phyloP scores from a whole-genome alignment of 2,329 filamentous ascomycete genomes.

The Microsporum ferrugineum region DNA sequence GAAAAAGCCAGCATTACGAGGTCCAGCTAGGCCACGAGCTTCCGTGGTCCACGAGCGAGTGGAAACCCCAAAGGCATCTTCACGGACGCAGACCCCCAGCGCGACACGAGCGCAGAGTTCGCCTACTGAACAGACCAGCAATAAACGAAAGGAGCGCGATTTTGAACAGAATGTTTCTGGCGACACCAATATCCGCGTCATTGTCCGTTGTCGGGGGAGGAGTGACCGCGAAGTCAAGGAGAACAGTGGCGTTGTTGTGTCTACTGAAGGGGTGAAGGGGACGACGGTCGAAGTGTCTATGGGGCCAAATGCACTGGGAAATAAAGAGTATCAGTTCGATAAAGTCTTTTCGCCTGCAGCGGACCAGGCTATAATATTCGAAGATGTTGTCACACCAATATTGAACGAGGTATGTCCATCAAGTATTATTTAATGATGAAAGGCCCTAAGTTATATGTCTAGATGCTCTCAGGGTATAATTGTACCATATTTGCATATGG shows the following conservation, averaged over 20 bases:
- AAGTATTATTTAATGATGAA: neutral
- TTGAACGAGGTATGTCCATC: conserved; percentile 62
- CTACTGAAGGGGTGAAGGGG: conserved; percentile 77
- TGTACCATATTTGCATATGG: conserved; percentile 99
- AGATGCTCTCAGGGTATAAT: conserved; percentile 92
- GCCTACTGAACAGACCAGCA: conserved; percentile 40
- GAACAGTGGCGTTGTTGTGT: conserved; percentile 87
- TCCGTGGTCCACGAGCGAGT: conserved; percentile 44
- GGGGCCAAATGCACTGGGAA: conserved; percentile 82
- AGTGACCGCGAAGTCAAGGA: conserved; percentile 87
- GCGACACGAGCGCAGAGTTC: conserved; percentile 31
- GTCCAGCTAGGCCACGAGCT: conserved; percentile 42
- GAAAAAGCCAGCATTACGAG: conserved; percentile 42
- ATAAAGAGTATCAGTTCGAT: conserved; percentile 95
- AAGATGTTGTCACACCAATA: conserved; percentile 88
- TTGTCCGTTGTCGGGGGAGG: conserved; percentile 84
- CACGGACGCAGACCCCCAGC: conserved; percentile 44
- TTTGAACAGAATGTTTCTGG: conserved; percentile 50
- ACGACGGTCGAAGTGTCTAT: conserved; percentile 76
- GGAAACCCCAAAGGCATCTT: conserved; percentile 59
- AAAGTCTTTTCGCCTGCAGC: conserved; percentile 93
- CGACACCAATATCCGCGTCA: conserved; percentile 86
- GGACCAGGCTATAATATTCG: conserved; percentile 86
- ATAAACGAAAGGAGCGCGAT: conserved; percentile 79
- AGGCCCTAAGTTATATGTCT: neutral